Percentiles rank a stretch among this genome's conserved stretches.
These are phyloP conservation scores for Corymbia calophylla DNA, from an alignment of 441 rosid genomes.

Conservation along the genomic window DNA sequence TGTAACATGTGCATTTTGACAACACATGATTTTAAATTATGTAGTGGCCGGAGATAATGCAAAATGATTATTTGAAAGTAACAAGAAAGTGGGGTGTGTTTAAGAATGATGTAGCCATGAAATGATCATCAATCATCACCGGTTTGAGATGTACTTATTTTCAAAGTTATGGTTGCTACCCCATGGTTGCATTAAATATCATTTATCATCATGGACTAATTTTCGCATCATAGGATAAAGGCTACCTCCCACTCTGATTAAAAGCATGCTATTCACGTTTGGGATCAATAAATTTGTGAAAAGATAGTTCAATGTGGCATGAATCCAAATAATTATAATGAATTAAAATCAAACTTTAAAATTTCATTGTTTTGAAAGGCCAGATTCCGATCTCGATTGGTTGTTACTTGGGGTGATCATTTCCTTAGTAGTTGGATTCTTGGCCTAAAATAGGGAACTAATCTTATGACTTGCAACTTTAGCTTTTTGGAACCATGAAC, in stretches of 20 bases:
- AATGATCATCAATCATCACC: not conserved
- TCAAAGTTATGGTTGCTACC: not conserved
- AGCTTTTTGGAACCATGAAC: not conserved
- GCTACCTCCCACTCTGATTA: not conserved
- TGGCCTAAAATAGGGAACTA: not conserved
- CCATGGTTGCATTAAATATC: not conserved
- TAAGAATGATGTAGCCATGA: not conserved
- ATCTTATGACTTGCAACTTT: not conserved
- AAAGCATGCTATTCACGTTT: not conserved
- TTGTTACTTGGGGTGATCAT: not conserved
- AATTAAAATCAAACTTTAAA: not conserved
- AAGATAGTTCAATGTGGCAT: not conserved
- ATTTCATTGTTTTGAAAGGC: not conserved
- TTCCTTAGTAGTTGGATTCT: not conserved
- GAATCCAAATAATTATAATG: not conserved
- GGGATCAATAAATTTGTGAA: not conserved
- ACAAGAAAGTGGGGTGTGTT: not conserved
- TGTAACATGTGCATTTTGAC: not conserved
- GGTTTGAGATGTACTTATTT: not conserved
- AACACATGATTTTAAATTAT: not conserved
- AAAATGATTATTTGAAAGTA: not conserved
- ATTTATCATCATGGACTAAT: not conserved
- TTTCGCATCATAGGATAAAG: not conserved
- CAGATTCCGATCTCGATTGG: fast-evolving
- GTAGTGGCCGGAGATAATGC: not conserved